phyloP scores from a whole-genome alignment of 352 stramenopile species.

The Sclerospora graminicola region DNA sequence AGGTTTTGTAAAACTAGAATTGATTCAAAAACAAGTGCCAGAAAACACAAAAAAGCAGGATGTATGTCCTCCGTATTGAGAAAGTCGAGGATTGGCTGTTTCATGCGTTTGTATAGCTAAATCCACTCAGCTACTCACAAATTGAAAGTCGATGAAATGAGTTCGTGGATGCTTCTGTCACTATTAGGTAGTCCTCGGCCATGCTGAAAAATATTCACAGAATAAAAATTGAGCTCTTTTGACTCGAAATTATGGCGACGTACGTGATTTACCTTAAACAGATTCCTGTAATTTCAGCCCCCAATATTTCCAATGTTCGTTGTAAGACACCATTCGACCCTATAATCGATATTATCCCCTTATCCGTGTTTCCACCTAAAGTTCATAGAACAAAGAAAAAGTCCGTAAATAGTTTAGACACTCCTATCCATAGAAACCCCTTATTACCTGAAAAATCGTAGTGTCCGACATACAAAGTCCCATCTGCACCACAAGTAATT shows the following conservation, averaged over 20 bases:
- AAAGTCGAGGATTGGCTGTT: no score
- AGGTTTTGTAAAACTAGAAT: no score
- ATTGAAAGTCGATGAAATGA: constrained; percentile 42
- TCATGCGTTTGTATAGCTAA: no score
- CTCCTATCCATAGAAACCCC: no score
- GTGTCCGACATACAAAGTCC: constrained; percentile 67
- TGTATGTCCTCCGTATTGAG: no score
- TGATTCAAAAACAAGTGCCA: no score
- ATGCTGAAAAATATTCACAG: constrained; percentile 14
- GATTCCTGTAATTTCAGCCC: constrained; percentile 63
- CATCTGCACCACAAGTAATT: constrained; percentile 44
- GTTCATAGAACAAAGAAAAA: no score
- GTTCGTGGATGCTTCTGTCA: constrained; percentile 73
- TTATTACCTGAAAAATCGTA: constrained; percentile 77
- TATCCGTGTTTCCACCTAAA: constrained; percentile 18
- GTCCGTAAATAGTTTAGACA: no score
- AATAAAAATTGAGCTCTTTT: no score
- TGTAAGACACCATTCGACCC: constrained; percentile 12
- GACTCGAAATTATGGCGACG: not conserved
- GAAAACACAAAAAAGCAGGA: no score
- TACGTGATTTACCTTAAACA: constrained; percentile 41
- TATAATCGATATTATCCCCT: constrained; percentile 67
- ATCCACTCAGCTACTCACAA: no score
- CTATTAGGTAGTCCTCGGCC: constrained; percentile 46
- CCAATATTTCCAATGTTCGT: constrained; percentile 44